A percentile compares a stretch with the other conserved stretches of the same genome.
These are phyloP conservation scores for Blastocystis hominis DNA, from an alignment of 352 stramenopile genomes.

Conservation along the genomic window DNA sequence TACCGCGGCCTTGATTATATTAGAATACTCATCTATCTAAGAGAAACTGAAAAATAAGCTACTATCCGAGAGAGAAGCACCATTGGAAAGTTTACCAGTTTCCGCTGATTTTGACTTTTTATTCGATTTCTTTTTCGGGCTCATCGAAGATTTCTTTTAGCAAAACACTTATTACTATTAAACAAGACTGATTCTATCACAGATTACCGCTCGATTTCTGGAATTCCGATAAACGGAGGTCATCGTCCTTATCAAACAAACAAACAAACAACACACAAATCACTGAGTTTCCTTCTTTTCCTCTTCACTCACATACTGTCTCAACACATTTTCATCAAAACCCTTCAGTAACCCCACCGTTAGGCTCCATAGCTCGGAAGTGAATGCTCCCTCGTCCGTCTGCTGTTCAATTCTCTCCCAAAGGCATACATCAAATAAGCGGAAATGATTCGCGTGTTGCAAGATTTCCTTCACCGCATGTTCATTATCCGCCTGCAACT, in stretches of 20 bases:
- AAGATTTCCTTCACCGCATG: not conserved
- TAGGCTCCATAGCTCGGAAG: slow-evolving; percentile 45
- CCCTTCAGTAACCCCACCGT: not conserved
- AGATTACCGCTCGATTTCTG: not conserved
- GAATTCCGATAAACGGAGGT: not conserved
- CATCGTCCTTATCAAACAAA: not conserved
- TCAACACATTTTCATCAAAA: slow-evolving; percentile 20
- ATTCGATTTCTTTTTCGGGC: slow-evolving; percentile 27
- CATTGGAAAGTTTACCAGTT: too few relatives aligned
- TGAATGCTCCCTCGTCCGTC: not conserved
- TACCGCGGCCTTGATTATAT: not conserved
- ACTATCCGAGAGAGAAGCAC: not conserved
- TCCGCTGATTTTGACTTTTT: not conserved
- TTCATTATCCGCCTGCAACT: not conserved
- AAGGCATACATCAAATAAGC: not conserved
- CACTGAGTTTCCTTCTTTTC: not conserved
- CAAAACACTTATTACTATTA: not conserved
- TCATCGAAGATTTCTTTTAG: not conserved
- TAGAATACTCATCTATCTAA: not conserved
- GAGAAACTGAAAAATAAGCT: not conserved
- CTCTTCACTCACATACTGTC: slow-evolving; percentile 16
- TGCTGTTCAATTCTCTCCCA: not conserved
- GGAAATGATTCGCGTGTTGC: not conserved
- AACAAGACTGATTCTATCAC: too few relatives aligned
- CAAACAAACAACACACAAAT: not conserved